These are phyloP conservation scores for Corchorus capsularis DNA, from an alignment of 345 rosid species.

Conservation along the genomic window DNA sequence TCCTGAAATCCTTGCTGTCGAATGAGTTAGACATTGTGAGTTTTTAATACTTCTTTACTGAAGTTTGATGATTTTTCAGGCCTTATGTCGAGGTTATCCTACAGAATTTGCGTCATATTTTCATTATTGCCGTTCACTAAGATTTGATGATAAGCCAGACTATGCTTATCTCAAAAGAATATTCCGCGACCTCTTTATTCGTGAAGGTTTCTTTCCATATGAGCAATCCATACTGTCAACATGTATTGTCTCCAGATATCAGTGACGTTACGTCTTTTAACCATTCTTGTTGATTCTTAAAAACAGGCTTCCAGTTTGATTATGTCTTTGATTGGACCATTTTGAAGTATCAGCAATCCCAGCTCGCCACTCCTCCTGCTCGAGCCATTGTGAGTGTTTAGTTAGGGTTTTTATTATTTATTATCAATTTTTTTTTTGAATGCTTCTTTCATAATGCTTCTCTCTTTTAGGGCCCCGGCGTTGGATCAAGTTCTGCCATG, in stretches of 20 bases:
- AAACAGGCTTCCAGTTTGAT: conserved; percentile 91
- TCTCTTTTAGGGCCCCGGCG: conserved; percentile 56
- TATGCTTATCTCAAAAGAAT: conserved; percentile 90
- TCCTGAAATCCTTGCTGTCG: not conserved
- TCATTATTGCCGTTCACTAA: conserved; percentile 90
- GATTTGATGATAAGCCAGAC: conserved; percentile 96
- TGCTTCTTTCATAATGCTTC: conserved; percentile 17
- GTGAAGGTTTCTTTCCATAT: conserved; percentile 60
- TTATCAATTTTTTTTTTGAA: conserved; percentile 15
- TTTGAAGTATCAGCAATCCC: conserved; percentile 95
- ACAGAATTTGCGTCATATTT: conserved; percentile 96
- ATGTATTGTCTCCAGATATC: not conserved
- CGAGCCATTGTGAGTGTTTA: conserved; percentile 42
- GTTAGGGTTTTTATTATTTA: not conserved
- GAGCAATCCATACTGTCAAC: conserved; percentile 1
- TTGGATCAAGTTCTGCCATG: conserved; percentile 76
- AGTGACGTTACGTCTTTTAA: not conserved
- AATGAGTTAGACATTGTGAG: conserved; percentile 32
- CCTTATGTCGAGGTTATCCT: conserved; percentile 91
- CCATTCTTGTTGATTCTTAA: conserved; percentile 13
- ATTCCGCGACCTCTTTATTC: conserved; percentile 93
- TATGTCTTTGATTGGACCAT: conserved; percentile 99
- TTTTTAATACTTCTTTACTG: conserved; percentile 20
- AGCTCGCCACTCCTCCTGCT: conserved; percentile 75
- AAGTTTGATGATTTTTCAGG: conserved; percentile 47